phyloP scores from a whole-genome alignment of 495 filamentous ascomycete species.

The Daldinia caldariorum region DNA sequence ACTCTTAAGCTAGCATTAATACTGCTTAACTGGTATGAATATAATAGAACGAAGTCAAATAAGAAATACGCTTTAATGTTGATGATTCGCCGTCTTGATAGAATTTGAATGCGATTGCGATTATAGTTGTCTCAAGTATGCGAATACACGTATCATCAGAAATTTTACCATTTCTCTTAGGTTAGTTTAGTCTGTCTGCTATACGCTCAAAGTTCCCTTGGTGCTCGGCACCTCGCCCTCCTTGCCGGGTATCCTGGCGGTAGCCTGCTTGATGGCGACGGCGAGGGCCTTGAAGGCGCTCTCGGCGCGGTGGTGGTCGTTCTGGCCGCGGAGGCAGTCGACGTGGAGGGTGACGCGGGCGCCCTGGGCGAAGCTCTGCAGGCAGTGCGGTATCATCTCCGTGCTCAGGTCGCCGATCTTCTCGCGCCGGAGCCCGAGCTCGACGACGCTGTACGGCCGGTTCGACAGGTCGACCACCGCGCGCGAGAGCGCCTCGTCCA shows the following conservation, averaged over 20 bases:
- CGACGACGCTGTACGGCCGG: constrained; percentile 83
- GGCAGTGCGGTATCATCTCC: constrained; percentile 97
- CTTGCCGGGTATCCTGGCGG: constrained; percentile 73
- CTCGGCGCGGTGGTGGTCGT: constrained; percentile 97
- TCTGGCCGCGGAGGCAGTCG: constrained; percentile 84
- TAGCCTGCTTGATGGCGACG: constrained; percentile 81
- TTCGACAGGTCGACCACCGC: constrained; percentile 95
- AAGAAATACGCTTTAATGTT: neutral
- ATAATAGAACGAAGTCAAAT: constrained; percentile 2
- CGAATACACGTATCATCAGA: neutral
- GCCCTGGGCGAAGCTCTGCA: constrained; percentile 91
- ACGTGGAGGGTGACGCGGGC: constrained; percentile 94
- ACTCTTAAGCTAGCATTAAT: neutral
- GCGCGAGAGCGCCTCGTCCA: constrained; percentile 93
- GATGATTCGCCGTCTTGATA: neutral
- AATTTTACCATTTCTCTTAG: neutral
- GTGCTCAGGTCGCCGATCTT: constrained; percentile 91
- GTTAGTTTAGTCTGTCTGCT: neutral
- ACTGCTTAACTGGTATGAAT: neutral
- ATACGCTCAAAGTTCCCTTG: constrained; percentile 79
- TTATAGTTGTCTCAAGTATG: neutral
- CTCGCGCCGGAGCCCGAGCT: constrained; percentile 84
- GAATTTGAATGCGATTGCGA: neutral
- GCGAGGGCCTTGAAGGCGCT: constrained; percentile 97
- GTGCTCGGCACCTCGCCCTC: constrained; percentile 94